Evolutionary conservation across 1,139 yeast species (phyloP).

Genomic region (Protomyces pachydermus): DNA sequence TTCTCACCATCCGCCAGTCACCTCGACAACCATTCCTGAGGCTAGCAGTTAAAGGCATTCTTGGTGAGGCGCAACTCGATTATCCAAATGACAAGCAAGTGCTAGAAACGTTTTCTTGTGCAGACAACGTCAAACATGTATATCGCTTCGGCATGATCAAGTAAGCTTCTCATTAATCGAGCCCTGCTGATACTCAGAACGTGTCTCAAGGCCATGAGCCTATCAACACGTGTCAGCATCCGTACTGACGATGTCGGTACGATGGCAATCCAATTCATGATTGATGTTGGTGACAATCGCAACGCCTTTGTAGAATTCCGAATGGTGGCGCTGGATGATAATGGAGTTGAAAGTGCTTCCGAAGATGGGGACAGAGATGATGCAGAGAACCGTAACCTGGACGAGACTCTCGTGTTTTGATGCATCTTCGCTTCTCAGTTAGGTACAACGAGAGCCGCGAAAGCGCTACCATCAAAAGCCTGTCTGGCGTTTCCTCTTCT

Average conservation of each 20-base stretch:
- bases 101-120: conserved; percentile 31
- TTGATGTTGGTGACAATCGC: conserved; percentile 31
- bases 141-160: conserved; percentile 31
- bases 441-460: too few species aligned
- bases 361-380: not conserved
- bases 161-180: not conserved
- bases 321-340: conserved; percentile 20
- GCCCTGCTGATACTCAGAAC: not conserved
- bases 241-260: conserved; percentile 33
- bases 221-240: conserved; percentile 33
- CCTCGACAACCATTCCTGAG: conserved; percentile 29
- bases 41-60: conserved; percentile 28
- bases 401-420: not conserved
- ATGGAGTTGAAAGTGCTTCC: not conserved
- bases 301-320: conserved; percentile 29
- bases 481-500: not conserved
- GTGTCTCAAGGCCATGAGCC: conserved; percentile 33
- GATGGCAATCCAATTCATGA: conserved; percentile 35
- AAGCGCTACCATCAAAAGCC: not conserved
- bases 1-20: conserved; percentile 28
- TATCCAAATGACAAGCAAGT: conserved; percentile 31
- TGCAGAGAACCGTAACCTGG: not conserved
- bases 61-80: conserved; percentile 32
- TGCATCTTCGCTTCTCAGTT: not conserved
- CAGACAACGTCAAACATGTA: conserved; percentile 24